Base-by-base conservation (phyloP, 345 rosid genomes). In the Ceriops decandra region DNA sequence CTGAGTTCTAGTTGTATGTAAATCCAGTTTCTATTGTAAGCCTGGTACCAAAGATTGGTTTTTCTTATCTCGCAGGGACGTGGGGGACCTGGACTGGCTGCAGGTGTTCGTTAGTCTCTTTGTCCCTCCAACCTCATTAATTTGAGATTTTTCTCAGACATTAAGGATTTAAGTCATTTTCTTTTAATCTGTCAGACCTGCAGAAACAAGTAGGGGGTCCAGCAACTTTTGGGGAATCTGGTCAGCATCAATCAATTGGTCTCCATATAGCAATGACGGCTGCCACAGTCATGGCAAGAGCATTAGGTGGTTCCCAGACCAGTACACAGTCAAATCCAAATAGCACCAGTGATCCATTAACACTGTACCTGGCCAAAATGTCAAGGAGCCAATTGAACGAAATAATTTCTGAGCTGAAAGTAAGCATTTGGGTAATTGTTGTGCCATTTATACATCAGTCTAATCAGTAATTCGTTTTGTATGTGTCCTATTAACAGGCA, bases 361-460 rank as follows among this genome's bases (percentile, higher is more conserved):
- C 97, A n/a, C 90, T 89, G 79, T 90, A 86, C 72, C 79, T 95
- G 71, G 96, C 99, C 62, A 89, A 81, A 67, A 83, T 95, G 92
- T 87, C 99, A 26, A 85, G 93, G 82, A 87, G 66, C 81, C 99
- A 91, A 75, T 86, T 95, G 74, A 81, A 61, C 69, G 99, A 91
- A 69, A 77, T 87, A 71, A 72, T 95, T 62, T 86, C 92, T 9
- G 91, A 88, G 71, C 42, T 95, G 74, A 95, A 95, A 89, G 99
- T 90, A 72, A 68, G 71, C 57, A 30, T 49, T 71, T 60, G 38
- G 60, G 54, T 35, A 57, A 38, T 53, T 16, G 33, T 35, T 30
- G 17, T 15, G 13, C 57, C 56, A 26, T 31, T 66, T 36, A 5
- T 61, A 35, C 32, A 21, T 79, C 63, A 16, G 51, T 51, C 75